Evolutionary conservation across 2,329 filamentous ascomycete genomes (phyloP).

Genomic region (Sporothrix globosa): DNA sequence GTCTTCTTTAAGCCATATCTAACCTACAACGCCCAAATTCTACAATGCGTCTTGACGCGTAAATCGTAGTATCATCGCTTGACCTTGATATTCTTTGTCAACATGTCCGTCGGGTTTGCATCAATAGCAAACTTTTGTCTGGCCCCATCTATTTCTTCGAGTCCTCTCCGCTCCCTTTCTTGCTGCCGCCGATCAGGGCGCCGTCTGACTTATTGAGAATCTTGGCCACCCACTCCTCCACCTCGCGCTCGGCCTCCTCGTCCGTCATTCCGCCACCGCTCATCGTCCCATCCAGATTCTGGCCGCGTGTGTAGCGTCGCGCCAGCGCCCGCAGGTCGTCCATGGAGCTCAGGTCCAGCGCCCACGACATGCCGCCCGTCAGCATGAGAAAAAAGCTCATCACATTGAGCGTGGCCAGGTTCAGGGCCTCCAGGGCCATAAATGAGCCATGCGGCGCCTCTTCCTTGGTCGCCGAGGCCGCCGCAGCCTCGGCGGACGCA

Average conservation of each 20-base stretch:
- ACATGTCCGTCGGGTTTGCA: neutral
- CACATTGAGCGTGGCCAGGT: constrained; percentile 85
- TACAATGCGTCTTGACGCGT: neutral
- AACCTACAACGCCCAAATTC: constrained; percentile 3
- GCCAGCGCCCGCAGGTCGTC: constrained; percentile 64
- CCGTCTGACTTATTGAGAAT: constrained; percentile 58
- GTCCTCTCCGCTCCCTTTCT: constrained; percentile 41
- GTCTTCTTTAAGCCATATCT: neutral
- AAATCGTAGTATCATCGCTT: neutral
- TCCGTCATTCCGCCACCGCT: constrained; percentile 41
- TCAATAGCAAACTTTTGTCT: neutral
- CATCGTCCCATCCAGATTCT: neutral
- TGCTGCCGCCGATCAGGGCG: constrained; percentile 41
- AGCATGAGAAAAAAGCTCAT: constrained; percentile 73
- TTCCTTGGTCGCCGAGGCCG: constrained; percentile 42
- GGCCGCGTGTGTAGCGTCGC: constrained; percentile 46
- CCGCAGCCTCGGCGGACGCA: constrained; percentile 24
- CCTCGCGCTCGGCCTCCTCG: constrained; percentile 60
- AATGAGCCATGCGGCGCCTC: constrained; percentile 63
- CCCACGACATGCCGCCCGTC: constrained; percentile 73
- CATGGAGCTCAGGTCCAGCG: constrained; percentile 72
- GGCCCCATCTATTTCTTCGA: constrained; percentile 1
- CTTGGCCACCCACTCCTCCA: constrained; percentile 65
- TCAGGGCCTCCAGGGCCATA: constrained; percentile 81
- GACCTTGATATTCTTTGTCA: too few species aligned